Percentiles rank a stretch among this genome's conserved stretches.
phyloP scores from a whole-genome alignment of 2,329 filamentous ascomycete species.

The Tolypocladium tropicale region DNA sequence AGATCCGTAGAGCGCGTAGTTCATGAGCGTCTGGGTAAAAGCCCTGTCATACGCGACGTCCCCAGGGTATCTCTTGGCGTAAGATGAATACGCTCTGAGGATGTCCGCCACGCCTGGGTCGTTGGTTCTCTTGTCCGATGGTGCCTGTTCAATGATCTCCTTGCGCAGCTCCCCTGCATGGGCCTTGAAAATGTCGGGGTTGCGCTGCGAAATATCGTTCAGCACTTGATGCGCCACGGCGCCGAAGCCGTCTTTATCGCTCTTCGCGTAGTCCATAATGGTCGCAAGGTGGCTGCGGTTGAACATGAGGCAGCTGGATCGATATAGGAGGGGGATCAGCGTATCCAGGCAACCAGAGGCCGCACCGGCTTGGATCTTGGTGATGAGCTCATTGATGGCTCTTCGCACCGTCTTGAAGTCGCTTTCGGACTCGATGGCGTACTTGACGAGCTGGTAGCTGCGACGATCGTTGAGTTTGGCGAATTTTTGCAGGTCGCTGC shows the following conservation, averaged over 20 bases:
- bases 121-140: slow-evolving; percentile 56
- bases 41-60: slow-evolving; percentile 76
- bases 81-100: slow-evolving; percentile 86
- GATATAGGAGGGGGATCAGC: slow-evolving; percentile 71
- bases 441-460: slow-evolving; percentile 80
- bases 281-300: slow-evolving; percentile 89
- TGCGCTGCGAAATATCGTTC: slow-evolving; percentile 81
- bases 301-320: slow-evolving; percentile 75
- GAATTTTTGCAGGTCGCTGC: slow-evolving; percentile 77
- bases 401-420: slow-evolving; percentile 89
- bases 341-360: slow-evolving; percentile 64
- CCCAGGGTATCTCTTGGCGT: slow-evolving; percentile 73
- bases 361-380: slow-evolving; percentile 62
- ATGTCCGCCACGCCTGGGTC: slow-evolving; percentile 75
- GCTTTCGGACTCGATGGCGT: slow-evolving; percentile 72
- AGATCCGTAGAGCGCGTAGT: slow-evolving; percentile 72
- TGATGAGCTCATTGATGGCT: slow-evolving; percentile 81
- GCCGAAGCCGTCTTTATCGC: slow-evolving; percentile 68
- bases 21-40: slow-evolving; percentile 70
- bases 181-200: slow-evolving; percentile 83
- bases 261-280: slow-evolving; percentile 80
- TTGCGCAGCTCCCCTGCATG: slow-evolving; percentile 89
- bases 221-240: slow-evolving; percentile 77
- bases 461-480: slow-evolving; percentile 85
- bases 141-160: slow-evolving; percentile 71